Evolutionary conservation across 106 monocot genomes (phyloP), one percentile per base, ranked within the genome.

Genomic region (Apostasia ramifera): DNA sequence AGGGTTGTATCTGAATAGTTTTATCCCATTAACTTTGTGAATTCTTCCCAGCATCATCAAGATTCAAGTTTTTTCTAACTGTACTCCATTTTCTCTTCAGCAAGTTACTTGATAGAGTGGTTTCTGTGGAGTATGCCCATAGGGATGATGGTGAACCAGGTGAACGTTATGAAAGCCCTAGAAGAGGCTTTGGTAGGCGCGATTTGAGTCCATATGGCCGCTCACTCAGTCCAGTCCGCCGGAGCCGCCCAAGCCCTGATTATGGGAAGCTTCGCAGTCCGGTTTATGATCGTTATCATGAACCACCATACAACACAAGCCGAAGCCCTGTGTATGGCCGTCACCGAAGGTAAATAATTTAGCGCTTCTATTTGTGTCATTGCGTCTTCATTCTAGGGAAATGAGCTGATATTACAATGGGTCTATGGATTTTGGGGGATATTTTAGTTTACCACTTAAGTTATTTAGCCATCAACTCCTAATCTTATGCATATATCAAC

Each of bases 121-220:
- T 97, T 41, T 86, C 97, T 6, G 92, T 97, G 44, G 97, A 97
- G 61, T 92, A 92, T 76, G 89, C 97, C 40, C 84, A 92, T 46
- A 89, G 89, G 73, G 97, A 97, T 83, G 92, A 97, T 78, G 81
- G 70, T 66, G 97, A 97, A 53, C 78, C 77, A 54, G 87, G 74
- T 39, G 82, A 77, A 26, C 76, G 76, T 53, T 78, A 62, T 53
- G 91, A 75, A 2, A 88, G 88, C 74, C 81, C 85, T 44, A 83
- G 79, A 74, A 74, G 87, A 66, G 82, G 87, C 50, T 69, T 76
- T 76, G 78, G 82, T 14, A 72, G 80, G 44, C 79, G 69, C 11
- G 75, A 66, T 13, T 75, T 67, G 53, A 81, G 84, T 57, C 82
- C 91, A 59, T 86, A 86, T 70, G 86, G 80, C 2, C 88, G 86